These are phyloP conservation scores for Pistacia atlantica DNA, from an alignment of 345 rosid genomes.

Conservation along the genomic window DNA sequence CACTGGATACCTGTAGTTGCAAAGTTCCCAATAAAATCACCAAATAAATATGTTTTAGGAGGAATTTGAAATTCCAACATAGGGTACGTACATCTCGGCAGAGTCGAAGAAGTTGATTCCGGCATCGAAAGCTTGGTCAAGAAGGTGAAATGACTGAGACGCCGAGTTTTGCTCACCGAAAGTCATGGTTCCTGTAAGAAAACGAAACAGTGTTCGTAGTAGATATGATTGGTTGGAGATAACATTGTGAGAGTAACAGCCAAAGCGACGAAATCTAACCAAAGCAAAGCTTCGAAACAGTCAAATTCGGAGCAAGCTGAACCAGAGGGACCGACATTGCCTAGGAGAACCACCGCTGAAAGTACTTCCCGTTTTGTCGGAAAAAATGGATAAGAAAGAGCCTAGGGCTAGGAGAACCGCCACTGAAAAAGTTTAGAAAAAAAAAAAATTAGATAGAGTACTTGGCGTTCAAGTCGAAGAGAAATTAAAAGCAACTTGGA, in stretches of 20 bases:
- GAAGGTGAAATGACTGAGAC: slow-evolving; percentile 54
- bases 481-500: not conserved
- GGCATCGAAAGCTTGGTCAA: slow-evolving; percentile 51
- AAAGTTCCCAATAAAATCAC: not conserved
- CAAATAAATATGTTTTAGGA: not conserved
- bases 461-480: too few species aligned
- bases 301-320: slow-evolving; percentile 47
- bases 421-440: too few species aligned
- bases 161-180: slow-evolving; percentile 61
- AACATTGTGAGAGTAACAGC: not conserved
- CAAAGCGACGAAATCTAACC: slow-evolving; percentile 37
- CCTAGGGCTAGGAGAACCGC: too few species aligned
- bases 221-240: not conserved
- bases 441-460: too few species aligned
- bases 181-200: slow-evolving; percentile 59
- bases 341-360: not conserved
- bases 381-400: not conserved
- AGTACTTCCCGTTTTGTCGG: too few species aligned
- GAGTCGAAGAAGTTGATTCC: slow-evolving; percentile 75
- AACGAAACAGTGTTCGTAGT: not conserved
- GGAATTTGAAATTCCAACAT: not conserved
- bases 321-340: slow-evolving; percentile 48
- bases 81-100: slow-evolving; percentile 51
- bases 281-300: slow-evolving; percentile 61
- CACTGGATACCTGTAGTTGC: slow-evolving; percentile 58